These are phyloP conservation scores for Diutina rugosa DNA, from an alignment of 1,139 yeast genomes.

Conservation along the genomic window DNA sequence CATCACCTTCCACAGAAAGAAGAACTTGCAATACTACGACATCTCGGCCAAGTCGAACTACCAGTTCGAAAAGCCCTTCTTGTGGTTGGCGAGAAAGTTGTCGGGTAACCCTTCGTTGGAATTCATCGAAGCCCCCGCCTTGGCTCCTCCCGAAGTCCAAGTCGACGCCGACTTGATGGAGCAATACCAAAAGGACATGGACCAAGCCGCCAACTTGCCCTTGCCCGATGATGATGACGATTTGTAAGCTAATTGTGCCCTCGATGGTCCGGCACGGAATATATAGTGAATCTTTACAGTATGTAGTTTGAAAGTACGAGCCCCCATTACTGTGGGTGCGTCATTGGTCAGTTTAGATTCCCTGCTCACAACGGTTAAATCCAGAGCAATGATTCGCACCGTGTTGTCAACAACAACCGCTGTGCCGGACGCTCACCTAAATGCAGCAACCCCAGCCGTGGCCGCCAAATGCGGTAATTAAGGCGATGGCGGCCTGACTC, in stretches of 20 bases:
- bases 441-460: background rate
- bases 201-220: conserved; percentile 98
- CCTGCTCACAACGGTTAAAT: background rate
- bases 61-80: conserved; percentile 99
- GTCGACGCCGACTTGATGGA: conserved; percentile 94
- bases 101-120: conserved; percentile 97
- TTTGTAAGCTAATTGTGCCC: conserved; percentile 35
- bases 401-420: background rate
- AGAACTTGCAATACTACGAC: conserved; percentile 98
- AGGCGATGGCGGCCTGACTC: background rate
- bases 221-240: conserved; percentile 99
- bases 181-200: conserved; percentile 99
- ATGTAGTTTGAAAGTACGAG: background rate
- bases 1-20: conserved; percentile 99
- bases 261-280: background rate
- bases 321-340: background rate
- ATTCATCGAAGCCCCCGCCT: conserved; percentile 97
- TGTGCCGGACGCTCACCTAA: background rate
- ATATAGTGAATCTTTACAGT: background rate
- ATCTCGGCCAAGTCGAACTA: conserved; percentile 99
- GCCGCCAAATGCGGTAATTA: background rate
- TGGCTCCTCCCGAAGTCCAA: conserved; percentile 98
- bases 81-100: conserved; percentile 99
- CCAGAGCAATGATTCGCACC: background rate
- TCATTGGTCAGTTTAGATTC: background rate